These are phyloP conservation scores for Hypoxylon lenormandii DNA, from an alignment of 495 filamentous ascomycete species.

Conservation along the genomic window DNA sequence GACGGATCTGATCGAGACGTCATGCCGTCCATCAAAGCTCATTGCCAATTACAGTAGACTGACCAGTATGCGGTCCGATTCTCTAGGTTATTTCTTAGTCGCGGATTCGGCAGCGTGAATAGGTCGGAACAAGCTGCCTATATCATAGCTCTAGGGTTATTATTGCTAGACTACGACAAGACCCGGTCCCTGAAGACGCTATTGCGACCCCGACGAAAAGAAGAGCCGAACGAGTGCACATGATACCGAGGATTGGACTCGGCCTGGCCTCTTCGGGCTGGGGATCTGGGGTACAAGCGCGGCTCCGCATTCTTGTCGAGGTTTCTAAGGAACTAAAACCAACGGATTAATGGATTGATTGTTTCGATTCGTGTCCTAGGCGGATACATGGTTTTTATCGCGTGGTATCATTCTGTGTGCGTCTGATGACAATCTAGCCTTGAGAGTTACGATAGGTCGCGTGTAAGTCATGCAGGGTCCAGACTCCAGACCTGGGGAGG, in stretches of 20 bases:
- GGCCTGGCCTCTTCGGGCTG: slow-evolving; percentile 24
- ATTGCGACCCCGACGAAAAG: slow-evolving; percentile 6
- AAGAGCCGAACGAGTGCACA: slow-evolving; percentile 27
- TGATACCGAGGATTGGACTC: slow-evolving; percentile 28
- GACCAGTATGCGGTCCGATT: slow-evolving; percentile 36
- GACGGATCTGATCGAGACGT: slow-evolving; percentile 13
- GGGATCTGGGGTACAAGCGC: slow-evolving; percentile 30
- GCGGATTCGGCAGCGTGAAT: slow-evolving; percentile 6
- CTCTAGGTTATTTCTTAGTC: slow-evolving; percentile 9
- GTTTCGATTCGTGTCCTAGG: slow-evolving; percentile 6
- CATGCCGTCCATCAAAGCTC: slow-evolving; percentile 22
- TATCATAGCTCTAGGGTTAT: slow-evolving; percentile 19
- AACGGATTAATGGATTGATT: neutral
- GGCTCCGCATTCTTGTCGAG: slow-evolving; percentile 21
- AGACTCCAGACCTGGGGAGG: neutral
- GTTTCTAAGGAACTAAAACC: slow-evolving; percentile 12
- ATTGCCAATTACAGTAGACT: slow-evolving; percentile 15
- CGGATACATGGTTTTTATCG: slow-evolving; percentile 17
- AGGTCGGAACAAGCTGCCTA: neutral
- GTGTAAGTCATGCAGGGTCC: slow-evolving; percentile 42
- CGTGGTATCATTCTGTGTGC: slow-evolving; percentile 16
- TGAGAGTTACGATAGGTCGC: neutral
- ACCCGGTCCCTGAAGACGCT: slow-evolving; percentile 18
- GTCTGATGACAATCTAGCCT: slow-evolving; percentile 9
- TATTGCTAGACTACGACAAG: slow-evolving; percentile 9